Base-by-base conservation (phyloP, 768 basidiomycete genomes). In the Nidula microcarpa region DNA sequence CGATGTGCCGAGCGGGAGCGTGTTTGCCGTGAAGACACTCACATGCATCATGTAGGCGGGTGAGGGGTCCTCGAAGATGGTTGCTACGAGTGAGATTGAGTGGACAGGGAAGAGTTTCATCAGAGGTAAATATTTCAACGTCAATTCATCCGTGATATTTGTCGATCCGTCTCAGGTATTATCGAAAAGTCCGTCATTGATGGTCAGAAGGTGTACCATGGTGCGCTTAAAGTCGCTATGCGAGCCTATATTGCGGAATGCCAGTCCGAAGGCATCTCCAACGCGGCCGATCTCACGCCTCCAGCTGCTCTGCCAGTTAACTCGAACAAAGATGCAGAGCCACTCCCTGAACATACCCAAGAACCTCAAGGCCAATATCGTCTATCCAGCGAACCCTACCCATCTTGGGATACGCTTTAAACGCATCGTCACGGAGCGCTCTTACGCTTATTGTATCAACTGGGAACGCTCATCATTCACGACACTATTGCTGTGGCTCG, bases 21-120 rank as follows among this genome's bases (percentile, higher is more conserved):
- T 91, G 41, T 99, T 98, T 66, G 76, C 85, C 6, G 94, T 98
- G 55, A 97, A 94, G 80, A 98, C 96, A 13, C 74, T 86, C 60
- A 97, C 95, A 10, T 98, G 96, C 65, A 77, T 98, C 46, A 98
- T 84, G 77, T 99, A 94, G 94, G 94, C 93, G 9, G 87, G 88
- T 49, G 72, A 80, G 3, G 79, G 88, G 49, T 81, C 86, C 18
- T 89, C 89, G 5, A 84, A 79, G 53, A 84, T 99, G 11, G 57
- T 94, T 9, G 91, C 98, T 3, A 94, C 92, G 41, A 93, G 90
- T 4, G 83, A 89, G 57, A 91, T 98, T 1, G 95, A 98, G 55
- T 99, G 96, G 94, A 92, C 91, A 0, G 95, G 95, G 43, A 80
- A 94, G 60, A 95, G 92, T 71, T 98, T 98, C 71, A 94, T 99